These are phyloP conservation scores for Clavariopsis aquatica DNA, from an alignment of 495 filamentous ascomycete genomes.

Conservation along the genomic window DNA sequence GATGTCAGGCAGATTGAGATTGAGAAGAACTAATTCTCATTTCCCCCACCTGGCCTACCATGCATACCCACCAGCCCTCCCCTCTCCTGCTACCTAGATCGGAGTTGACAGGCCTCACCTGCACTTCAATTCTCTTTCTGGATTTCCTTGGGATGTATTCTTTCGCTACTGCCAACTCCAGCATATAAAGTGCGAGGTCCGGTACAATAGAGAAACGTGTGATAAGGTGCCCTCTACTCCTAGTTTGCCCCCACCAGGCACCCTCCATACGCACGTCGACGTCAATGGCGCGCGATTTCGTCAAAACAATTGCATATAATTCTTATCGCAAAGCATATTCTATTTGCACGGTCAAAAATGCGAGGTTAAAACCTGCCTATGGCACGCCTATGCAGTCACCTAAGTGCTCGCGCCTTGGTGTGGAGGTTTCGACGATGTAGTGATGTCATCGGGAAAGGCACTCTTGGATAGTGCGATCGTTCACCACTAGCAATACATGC, in stretches of 20 bases:
- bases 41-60: too few species aligned
- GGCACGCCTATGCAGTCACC: neutral
- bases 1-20: too few species aligned
- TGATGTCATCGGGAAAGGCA: neutral
- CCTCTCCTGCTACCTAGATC: too few species aligned
- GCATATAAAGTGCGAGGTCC: too few species aligned
- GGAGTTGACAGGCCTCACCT: too few species aligned
- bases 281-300: conserved; percentile 17
- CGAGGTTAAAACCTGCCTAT: neutral
- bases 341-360: too few species aligned
- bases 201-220: too few species aligned
- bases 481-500: neutral
- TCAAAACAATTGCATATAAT: neutral
- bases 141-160: too few species aligned
- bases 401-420: neutral
- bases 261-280: conserved; percentile 15
- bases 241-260: conserved; percentile 1
- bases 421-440: neutral
- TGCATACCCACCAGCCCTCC: too few species aligned
- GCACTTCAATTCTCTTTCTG: too few species aligned
- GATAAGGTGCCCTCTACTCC: neutral
- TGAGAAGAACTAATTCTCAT: too few species aligned
- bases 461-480: neutral
- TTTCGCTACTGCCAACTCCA: too few species aligned
- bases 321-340: neutral